Evolutionary conservation across 805 yeast genomes (phyloP), one percentile per base, ranked within the genome.

Genomic region (Lipomyces sp.): DNA sequence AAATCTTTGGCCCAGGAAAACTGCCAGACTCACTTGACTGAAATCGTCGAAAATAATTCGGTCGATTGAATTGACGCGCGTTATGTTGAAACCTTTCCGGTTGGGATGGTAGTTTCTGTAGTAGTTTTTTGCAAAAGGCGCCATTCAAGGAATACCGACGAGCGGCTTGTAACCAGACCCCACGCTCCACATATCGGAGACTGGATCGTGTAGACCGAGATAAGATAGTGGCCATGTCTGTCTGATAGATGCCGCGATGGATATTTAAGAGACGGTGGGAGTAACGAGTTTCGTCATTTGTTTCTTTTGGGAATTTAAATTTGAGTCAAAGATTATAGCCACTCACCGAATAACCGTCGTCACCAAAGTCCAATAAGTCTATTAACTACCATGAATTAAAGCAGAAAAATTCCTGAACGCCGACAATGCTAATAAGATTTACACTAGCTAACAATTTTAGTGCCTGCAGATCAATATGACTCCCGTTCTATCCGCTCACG

Each of bases 401-500:
- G n/a, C 3, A 42, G 48, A 2, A 8, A 42, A n/a, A 42, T 42
- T 7, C 18, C 7, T 24, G 3, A 42, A 42, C 48, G 24, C 48
- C 48, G 18, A 42, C 15, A 42, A 42, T 42, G 48, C 48, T n/a
- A 10, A 42, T n/a, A 42, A 42, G 7, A 42, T 42, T 15, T 6
- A 42, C 48, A 1, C n/a, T n/a, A n/a, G 18, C 48, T 42, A 42
- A 42, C 48, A 18, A 5, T 15, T 42, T 42, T 7, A 15, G 18
- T 42, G 18, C 48, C 15, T 15, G 18, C n/a, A 3, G 18, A 42
- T 42, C 42, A 37, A 13, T 37, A 37, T 37, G 13, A 37, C 24
- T 42, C 48, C 45, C 66, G 59, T 53, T 68, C 71, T 15, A 29
- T 59, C 56, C 29, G 57, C 39, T 57, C 72, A 7, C 69, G 60